Evolutionary conservation across 1,284 basidiomycete genomes (phyloP).

Genomic region (Cryptococcus sp.): DNA sequence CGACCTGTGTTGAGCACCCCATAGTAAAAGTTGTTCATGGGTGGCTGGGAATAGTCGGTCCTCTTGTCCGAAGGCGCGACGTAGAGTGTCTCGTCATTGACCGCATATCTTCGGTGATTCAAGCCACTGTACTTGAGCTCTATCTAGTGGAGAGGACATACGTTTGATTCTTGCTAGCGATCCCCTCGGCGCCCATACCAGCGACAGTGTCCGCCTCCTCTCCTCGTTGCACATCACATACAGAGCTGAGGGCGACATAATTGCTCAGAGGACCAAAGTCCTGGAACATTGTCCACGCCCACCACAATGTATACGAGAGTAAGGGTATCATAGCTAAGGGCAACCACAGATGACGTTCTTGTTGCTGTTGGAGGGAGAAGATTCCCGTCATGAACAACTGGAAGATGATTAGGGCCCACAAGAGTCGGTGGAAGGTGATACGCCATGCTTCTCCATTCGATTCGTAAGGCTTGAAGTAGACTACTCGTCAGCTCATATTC

Average conservation of each 20-base stretch:
- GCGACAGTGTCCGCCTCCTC: conserved; percentile 72
- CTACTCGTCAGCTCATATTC: conserved; percentile 12
- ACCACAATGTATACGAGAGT: conserved; percentile 67
- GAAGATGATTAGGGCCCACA: conserved; percentile 84
- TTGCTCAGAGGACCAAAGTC: conserved; percentile 72
- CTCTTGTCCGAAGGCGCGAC: conserved; percentile 84
- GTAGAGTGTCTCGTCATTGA: conserved; percentile 91
- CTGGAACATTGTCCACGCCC: conserved; percentile 70
- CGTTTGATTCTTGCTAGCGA: conserved; percentile 78
- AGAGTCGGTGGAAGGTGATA: conserved; percentile 77
- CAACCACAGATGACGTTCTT: conserved; percentile 58
- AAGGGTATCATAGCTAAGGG: conserved; percentile 75
- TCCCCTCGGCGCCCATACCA: conserved; percentile 68
- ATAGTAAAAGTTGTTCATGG: conserved; percentile 86
- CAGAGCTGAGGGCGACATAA: conserved; percentile 72
- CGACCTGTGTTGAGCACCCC: conserved; percentile 72
- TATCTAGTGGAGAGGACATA: conserved; percentile 34
- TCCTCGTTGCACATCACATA: conserved; percentile 80
- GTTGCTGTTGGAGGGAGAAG: conserved; percentile 60
- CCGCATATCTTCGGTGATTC: conserved; percentile 75
- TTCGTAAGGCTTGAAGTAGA: conserved; percentile 50
- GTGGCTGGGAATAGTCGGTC: conserved; percentile 91
- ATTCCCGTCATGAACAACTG: conserved; percentile 87
- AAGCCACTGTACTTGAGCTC: conserved; percentile 58
- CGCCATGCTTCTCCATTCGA: conserved; percentile 65